Evolutionary conservation across 2,329 filamentous ascomycete species (phyloP), one percentile per base, ranked within the genome.

Genomic region (Colletotrichum euphorbiae): DNA sequence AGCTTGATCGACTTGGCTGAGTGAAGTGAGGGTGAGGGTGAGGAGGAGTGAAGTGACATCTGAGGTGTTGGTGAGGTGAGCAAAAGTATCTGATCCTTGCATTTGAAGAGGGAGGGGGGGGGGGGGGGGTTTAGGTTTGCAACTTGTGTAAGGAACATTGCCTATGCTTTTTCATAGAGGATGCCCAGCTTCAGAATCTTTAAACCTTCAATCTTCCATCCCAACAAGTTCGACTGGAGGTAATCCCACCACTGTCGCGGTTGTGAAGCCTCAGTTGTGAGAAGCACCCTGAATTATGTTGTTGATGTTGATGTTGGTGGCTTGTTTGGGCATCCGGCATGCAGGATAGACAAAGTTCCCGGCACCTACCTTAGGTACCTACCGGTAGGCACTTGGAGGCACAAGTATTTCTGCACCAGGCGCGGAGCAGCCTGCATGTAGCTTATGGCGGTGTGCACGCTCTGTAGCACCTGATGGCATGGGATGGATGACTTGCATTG

Each of bases 301-400:
- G 40, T 43, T 62, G 28, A n/a, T 50, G 40, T 43, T 62, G 28
- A n/a, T 55, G 33, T 40, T 45, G 38, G 46, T 45, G 48, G 28
- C 50, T 50, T 51, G 42, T 57, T 51, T 52, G 31, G 51, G 52
- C 45, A 52, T 67, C 24, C 46, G 51, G 60, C 64, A 67, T 57
- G 51, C 59, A 46, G 38, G 51, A 36, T 36, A 24, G 31, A 36
- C 42, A 33, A 45, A 50, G 17, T 40, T 19, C 33, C 24, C 17
- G 15, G n/a, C 36, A 40, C 57, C 21, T 24, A 24, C 24, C 24
- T 24, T 24, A 24, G 24, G 24, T 5, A 24, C 24, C 24, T 28
- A 13, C 24, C 33, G 19, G 17, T 40, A 28, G 28, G 28, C 28
- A 33, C 62, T 45, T 28, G 28, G 11, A n/a, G 19, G 5, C 13